Base-by-base conservation (phyloP, 345 rosid species). In the Microcos paniculata region DNA sequence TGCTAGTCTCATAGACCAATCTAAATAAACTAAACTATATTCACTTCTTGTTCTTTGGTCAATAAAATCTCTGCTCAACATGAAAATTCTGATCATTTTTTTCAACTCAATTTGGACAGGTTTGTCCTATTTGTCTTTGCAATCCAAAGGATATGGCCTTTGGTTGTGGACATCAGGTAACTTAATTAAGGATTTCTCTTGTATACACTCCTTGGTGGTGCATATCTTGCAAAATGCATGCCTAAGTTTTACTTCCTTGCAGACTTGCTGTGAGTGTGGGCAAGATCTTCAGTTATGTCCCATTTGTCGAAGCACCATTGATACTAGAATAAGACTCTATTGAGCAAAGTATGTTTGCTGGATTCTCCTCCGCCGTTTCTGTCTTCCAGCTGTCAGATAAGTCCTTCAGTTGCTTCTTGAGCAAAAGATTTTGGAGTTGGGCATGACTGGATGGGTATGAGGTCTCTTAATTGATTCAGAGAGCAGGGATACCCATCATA, bases 231-330 rank as follows among this genome's bases (percentile, higher is more conserved):
- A 56, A 31, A 19, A 45, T 59, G 57, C 18, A 58, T 76, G 33
- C 52, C 40, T 70, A 42, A 63, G 16, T 71, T 71, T 64, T 48
- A 33, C 13, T 80, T 9, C 58, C 67, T 62, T 77, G 83, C 83
- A 94, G 95, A 94, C 97, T 4, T 94, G 98, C 80, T 92, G 93
- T 24, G 94, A 87, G 38, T 94, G 98, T 52, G 98, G 95, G 66
- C 86, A 89, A 83, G 92, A 78, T 82, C 97, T 92, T 48, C 82
- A 85, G 35, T 52, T 76, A 24, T 94, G 98, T 84, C 98, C 98
- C 21, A 94, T 94, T 52, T 94, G 98, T 80, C 90, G 96, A 75
- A 62, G 87, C 71, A 70, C 83, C 26, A 92, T 92, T 62, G 59
- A 89, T 65, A 86, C 92, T 9, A 86, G 95, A 89, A 94, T 94